phyloP scores from a whole-genome alignment of 306 rosid genomes.

The Dicorynia guianensis region DNA sequence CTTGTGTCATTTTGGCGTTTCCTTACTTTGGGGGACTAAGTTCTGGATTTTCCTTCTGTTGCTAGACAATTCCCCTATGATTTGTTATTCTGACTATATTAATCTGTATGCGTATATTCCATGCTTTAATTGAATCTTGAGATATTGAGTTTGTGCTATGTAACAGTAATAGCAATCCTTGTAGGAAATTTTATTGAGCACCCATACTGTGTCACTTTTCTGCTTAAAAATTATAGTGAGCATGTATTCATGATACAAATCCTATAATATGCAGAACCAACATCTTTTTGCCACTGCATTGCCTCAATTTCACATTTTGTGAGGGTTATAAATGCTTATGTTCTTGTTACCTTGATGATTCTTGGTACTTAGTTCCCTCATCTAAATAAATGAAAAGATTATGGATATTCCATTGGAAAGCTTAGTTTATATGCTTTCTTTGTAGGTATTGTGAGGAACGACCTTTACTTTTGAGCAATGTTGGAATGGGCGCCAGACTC shows the following conservation, averaged over 20 bases:
- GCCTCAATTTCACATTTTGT: background rate
- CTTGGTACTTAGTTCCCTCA: background rate
- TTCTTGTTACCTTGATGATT: constrained; percentile 23
- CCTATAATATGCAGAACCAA: constrained; percentile 27
- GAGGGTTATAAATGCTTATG: background rate
- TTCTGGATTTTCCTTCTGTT: constrained; percentile 4
- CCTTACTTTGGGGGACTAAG: constrained; percentile 1
- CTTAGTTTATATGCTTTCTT: constrained; percentile 38
- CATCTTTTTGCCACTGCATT: constrained; percentile 10
- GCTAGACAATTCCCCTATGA: background rate
- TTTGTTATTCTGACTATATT: constrained; percentile 4
- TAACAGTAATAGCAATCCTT: constrained; percentile 12
- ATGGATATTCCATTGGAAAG: constrained; percentile 26
- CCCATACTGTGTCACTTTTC: background rate
- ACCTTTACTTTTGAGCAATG: constrained; percentile 90
- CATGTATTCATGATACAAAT: background rate
- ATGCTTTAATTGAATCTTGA: background rate
- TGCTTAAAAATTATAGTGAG: constrained; percentile 18
- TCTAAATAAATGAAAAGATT: constrained; percentile 16
- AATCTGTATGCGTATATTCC: constrained; percentile 10
- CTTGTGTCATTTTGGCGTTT: background rate
- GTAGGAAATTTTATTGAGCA: constrained; percentile 11
- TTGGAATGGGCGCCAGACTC: constrained; percentile 95
- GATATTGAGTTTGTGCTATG: constrained; percentile 11
- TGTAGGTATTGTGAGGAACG: constrained; percentile 96